Percentiles rank a stretch among this genome's conserved stretches.
Conservation (phyloP, 2,329 filamentous ascomycete genomes). For the Exophiala sp. region DNA sequence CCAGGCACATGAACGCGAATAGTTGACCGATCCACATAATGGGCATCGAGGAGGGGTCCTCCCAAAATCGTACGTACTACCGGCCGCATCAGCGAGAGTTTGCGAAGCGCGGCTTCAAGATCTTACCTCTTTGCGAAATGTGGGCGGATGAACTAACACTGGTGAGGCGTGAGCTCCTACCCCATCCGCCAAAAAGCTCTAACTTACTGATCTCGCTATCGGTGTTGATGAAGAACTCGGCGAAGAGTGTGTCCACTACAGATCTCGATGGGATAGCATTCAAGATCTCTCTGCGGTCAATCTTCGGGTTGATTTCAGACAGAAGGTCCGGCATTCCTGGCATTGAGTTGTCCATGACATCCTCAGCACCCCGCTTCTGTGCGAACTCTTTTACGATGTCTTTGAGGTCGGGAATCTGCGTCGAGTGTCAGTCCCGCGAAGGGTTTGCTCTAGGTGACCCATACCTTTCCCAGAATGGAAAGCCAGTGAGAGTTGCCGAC, state of each 20-base stretch:
- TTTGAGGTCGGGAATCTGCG: slow-evolving; percentile 11
- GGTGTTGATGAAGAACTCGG: slow-evolving; percentile 28
- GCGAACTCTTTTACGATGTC: background rate
- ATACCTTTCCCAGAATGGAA: slow-evolving; percentile 1
- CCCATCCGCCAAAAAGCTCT: background rate
- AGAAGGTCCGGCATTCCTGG: slow-evolving; percentile 2
- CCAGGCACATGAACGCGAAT: slow-evolving; percentile 47
- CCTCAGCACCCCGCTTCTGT: background rate
- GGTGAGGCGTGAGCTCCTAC: slow-evolving; percentile 5
- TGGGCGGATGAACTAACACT: slow-evolving; percentile 20
- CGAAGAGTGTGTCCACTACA: slow-evolving; percentile 13
- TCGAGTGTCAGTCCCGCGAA: background rate
- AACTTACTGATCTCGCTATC: slow-evolving; percentile 17
- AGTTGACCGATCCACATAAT: slow-evolving; percentile 52
- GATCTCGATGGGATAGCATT: slow-evolving; percentile 7
- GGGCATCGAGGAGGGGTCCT: slow-evolving; percentile 44
- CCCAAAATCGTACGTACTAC: slow-evolving; percentile 54
- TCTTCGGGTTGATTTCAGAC: background rate
- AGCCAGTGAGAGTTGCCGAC: slow-evolving; percentile 10
- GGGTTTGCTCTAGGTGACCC: background rate
- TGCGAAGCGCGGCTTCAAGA: slow-evolving; percentile 1
- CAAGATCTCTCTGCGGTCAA: slow-evolving; percentile 9
- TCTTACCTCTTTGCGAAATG: slow-evolving; percentile 23
- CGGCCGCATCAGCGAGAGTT: background rate
- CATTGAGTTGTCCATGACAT: background rate